These are phyloP conservation scores for Metarhizium sp. DNA, from an alignment of 2,329 filamentous ascomycete genomes.

Conservation along the genomic window DNA sequence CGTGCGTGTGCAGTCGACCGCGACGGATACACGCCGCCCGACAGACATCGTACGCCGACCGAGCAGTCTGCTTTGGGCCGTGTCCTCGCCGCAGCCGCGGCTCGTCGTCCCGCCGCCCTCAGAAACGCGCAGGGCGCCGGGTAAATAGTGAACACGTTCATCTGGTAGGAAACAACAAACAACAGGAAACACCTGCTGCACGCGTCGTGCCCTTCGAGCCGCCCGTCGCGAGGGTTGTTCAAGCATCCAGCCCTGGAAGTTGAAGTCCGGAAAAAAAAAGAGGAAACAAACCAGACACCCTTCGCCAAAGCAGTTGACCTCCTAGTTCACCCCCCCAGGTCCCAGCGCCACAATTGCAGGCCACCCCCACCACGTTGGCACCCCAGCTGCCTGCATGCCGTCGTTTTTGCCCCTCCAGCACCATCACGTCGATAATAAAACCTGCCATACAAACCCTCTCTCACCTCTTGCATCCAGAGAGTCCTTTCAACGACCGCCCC, in stretches of 20 bases:
- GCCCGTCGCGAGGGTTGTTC: background rate
- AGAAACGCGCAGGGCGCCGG: conserved; percentile 21
- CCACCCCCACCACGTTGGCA: background rate
- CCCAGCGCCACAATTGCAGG: background rate
- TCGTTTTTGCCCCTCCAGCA: background rate
- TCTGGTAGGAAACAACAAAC: background rate
- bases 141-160: conserved; percentile 11
- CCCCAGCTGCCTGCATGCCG: background rate
- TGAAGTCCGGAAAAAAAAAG: background rate
- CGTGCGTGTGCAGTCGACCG: background rate
- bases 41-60: conserved; percentile 9
- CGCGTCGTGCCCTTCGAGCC: background rate
- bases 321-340: no score
- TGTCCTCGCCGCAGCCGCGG: conserved; percentile 1
- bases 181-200: background rate
- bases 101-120: conserved; percentile 17
- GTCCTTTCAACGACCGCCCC: no score
- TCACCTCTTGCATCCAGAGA: no score
- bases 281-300: background rate
- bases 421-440: no score
- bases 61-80: background rate
- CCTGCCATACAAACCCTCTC: no score
- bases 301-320: no score
- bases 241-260: background rate
- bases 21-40: conserved; percentile 2